These are phyloP conservation scores for Xylaria bambusicola DNA, from an alignment of 495 filamentous ascomycete species.

Conservation along the genomic window DNA sequence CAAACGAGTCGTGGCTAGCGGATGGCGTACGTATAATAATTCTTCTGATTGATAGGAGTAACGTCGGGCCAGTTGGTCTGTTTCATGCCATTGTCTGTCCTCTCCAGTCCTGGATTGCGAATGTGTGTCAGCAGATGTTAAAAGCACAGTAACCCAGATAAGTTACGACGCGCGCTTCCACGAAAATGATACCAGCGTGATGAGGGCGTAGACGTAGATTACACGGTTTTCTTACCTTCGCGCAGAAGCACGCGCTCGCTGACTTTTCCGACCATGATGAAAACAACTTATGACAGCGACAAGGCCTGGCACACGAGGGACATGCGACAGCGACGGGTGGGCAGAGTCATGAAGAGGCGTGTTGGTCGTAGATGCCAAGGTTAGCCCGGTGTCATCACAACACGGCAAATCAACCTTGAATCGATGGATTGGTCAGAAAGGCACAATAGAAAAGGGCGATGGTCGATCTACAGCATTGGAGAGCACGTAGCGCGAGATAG, in stretches of 20 bases:
- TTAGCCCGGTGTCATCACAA: too few relatives aligned
- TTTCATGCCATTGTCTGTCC: slow-evolving; percentile 97
- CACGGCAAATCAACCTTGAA: too few relatives aligned
- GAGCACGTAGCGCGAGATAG: not conserved
- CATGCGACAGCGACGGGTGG: not conserved
- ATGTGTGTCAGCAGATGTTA: not conserved
- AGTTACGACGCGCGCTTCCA: not conserved
- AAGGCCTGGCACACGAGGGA: not conserved
- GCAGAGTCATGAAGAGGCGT: not conserved
- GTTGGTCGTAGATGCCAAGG: too few relatives aligned
- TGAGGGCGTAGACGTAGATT: not conserved
- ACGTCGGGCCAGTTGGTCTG: slow-evolving; percentile 92
- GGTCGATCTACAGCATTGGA: not conserved
- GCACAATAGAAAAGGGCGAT: not conserved
- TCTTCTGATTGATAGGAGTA: slow-evolving; percentile 95
- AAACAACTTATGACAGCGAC: slow-evolving; percentile 1
- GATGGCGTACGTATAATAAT: slow-evolving; percentile 90
- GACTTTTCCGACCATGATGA: slow-evolving; percentile 54
- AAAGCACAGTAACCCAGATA: not conserved
- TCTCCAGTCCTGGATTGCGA: slow-evolving; percentile 69
- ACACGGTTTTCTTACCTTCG: slow-evolving; percentile 42
- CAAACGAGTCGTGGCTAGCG: not conserved
- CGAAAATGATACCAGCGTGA: not conserved
- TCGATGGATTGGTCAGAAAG: too few relatives aligned
- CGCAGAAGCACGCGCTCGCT: slow-evolving; percentile 55